phyloP scores from a whole-genome alignment of 768 basidiomycete genomes.

The Coprinopsis sp. region DNA sequence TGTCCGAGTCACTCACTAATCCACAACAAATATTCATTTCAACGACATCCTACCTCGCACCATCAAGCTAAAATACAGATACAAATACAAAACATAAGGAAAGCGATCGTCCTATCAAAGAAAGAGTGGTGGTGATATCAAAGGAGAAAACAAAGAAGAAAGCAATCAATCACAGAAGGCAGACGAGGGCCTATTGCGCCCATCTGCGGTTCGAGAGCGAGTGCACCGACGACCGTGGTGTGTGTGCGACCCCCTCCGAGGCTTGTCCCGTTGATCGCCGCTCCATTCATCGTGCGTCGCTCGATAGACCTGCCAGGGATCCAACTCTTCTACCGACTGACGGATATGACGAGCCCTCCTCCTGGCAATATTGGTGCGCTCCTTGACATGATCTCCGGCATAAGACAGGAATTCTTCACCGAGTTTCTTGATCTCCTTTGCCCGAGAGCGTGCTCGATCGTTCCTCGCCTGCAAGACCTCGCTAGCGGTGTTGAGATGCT shows the following conservation, averaged over 20 bases:
- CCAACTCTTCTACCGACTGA: slow-evolving; percentile 27
- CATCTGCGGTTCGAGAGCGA: background rate
- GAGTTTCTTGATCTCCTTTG: slow-evolving; percentile 46
- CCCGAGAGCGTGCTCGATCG: slow-evolving; percentile 47
- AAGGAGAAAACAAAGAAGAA: background rate
- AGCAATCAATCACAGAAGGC: background rate
- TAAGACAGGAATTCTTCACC: slow-evolving; percentile 42
- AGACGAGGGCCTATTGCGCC: background rate
- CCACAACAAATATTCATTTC: too few species aligned
- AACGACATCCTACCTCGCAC: too few species aligned
- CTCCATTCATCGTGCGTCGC: slow-evolving; percentile 17
- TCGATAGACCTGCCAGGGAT: slow-evolving; percentile 19
- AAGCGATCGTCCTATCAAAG: too few species aligned
- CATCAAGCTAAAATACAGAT: too few species aligned
- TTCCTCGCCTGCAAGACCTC: slow-evolving; percentile 45
- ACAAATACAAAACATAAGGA: too few species aligned
- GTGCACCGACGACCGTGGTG: background rate
- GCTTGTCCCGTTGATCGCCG: background rate
- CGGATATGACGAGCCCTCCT: slow-evolving; percentile 38
- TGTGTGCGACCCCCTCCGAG: background rate
- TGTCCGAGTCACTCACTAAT: too few species aligned
- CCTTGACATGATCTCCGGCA: slow-evolving; percentile 38
- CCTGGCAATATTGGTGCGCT: slow-evolving; percentile 39
- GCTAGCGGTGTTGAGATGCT: slow-evolving; percentile 37
- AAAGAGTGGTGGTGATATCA: too few species aligned